These are phyloP conservation scores for Ophiosphaerella herpotricha DNA, from an alignment of 2,329 filamentous ascomycete species.

Conservation along the genomic window DNA sequence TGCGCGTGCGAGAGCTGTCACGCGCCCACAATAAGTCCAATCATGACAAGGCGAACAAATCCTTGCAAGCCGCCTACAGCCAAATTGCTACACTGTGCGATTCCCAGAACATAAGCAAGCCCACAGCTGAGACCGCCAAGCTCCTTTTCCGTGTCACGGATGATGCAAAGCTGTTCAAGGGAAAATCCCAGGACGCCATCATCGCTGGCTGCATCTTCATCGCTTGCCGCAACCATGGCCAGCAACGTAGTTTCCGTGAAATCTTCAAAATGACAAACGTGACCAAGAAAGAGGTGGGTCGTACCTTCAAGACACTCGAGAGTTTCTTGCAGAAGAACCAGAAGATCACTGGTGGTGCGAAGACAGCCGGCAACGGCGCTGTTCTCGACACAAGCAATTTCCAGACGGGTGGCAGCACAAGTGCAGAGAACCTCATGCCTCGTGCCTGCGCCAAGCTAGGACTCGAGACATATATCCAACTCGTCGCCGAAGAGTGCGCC, in stretches of 20 bases:
- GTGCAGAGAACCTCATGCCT: slow-evolving; percentile 80
- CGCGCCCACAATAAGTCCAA: slow-evolving; percentile 82
- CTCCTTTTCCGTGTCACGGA: slow-evolving; percentile 94
- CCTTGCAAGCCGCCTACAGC: slow-evolving; percentile 79
- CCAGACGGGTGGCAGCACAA: slow-evolving; percentile 66
- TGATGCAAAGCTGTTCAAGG: slow-evolving; percentile 91
- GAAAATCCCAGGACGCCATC: slow-evolving; percentile 90
- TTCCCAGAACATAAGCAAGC: slow-evolving; percentile 65
- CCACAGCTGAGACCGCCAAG: slow-evolving; percentile 87
- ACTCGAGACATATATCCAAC: slow-evolving; percentile 75
- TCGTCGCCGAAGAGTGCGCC: slow-evolving; percentile 78
- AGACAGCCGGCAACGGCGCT: slow-evolving; percentile 44
- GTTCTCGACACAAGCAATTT: slow-evolving; percentile 62
- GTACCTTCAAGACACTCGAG: slow-evolving; percentile 91
- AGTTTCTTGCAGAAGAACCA: slow-evolving; percentile 76
- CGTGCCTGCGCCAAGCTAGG: slow-evolving; percentile 87
- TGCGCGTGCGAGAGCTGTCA: slow-evolving; percentile 74
- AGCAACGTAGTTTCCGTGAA: slow-evolving; percentile 89
- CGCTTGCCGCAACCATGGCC: slow-evolving; percentile 85
- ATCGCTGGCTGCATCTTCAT: slow-evolving; percentile 98
- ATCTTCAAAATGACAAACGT: slow-evolving; percentile 93
- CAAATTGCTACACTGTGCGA: slow-evolving; percentile 89
- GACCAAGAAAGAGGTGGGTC: slow-evolving; percentile 94
- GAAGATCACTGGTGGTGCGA: slow-evolving; percentile 28
- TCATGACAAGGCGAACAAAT: slow-evolving; percentile 82